A percentile compares a stretch with the other conserved stretches of the same genome.
phyloP scores from a whole-genome alignment of 129 eudicot genomes.

The Lonicera japonica region DNA sequence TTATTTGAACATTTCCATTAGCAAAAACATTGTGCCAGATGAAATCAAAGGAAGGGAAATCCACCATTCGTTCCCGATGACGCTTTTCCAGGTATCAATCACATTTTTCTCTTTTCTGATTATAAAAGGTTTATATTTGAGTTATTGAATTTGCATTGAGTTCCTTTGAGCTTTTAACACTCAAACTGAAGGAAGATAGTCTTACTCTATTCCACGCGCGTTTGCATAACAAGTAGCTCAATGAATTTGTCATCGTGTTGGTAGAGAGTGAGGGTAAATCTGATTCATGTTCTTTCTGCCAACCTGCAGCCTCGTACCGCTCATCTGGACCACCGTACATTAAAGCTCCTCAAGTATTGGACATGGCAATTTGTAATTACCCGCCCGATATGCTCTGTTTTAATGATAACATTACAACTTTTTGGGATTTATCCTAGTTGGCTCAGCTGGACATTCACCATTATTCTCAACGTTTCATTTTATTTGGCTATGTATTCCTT shows the following conservation, averaged over 20 bases:
- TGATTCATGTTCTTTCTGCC: conserved; percentile 14
- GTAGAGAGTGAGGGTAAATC: conserved; percentile 7
- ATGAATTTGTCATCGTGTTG: too few species aligned
- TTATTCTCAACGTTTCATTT: conserved; percentile 54
- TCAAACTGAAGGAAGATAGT: too few species aligned
- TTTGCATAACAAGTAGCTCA: too few species aligned
- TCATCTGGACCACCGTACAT: conserved; percentile 52
- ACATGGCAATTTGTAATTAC: conserved; percentile 84
- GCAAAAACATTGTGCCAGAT: conserved; percentile 68
- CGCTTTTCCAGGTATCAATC: conserved; percentile 68
- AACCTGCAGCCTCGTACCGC: conserved; percentile 62
- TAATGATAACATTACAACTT: conserved; percentile 59
- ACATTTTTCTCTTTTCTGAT: conserved; percentile 7
- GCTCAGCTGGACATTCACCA: conserved; percentile 74
- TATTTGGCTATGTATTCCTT: conserved; percentile 81
- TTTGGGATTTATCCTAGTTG: conserved; percentile 63
- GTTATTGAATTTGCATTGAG: not conserved
- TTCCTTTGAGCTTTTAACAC: not conserved
- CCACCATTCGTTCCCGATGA: conserved; percentile 78
- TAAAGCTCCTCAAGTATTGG: conserved; percentile 69
- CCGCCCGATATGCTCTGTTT: conserved; percentile 73
- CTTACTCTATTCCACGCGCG: too few species aligned
- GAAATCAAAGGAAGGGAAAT: conserved; percentile 93
- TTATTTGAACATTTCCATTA: conserved; percentile 57
- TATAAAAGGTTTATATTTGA: conserved; percentile 2